A percentile compares a stretch with the other conserved stretches of the same genome.
Evolutionary conservation across 2,329 filamentous ascomycete species (phyloP).

Genomic region (Knufia petricola): DNA sequence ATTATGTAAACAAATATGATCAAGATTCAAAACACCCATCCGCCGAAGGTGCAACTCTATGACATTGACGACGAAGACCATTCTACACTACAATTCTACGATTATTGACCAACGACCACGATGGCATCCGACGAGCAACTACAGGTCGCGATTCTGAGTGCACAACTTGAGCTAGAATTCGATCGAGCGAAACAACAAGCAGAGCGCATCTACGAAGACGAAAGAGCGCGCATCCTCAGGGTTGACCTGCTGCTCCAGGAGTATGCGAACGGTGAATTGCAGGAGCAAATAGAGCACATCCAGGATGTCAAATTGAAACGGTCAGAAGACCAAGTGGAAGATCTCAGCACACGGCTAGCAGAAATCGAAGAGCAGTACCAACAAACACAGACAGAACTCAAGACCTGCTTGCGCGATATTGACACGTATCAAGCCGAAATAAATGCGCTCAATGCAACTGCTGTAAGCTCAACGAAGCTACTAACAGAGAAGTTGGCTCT

Average conservation of each 20-base stretch:
- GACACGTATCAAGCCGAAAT: slow-evolving; percentile 57
- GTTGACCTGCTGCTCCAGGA: slow-evolving; percentile 62
- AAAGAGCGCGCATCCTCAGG: slow-evolving; percentile 60
- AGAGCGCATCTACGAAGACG: slow-evolving; percentile 61
- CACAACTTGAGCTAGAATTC: slow-evolving; percentile 59
- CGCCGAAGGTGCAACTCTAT: too few relatives aligned
- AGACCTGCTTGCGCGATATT: slow-evolving; percentile 44
- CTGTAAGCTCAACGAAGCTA: slow-evolving; percentile 60
- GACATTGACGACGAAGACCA: too few relatives aligned
- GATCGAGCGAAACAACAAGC: slow-evolving; percentile 55
- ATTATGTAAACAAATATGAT: neutral
- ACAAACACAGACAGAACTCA: slow-evolving; percentile 42
- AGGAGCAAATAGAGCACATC: slow-evolving; percentile 51
- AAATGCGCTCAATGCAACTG: slow-evolving; percentile 55
- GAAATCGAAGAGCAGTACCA: slow-evolving; percentile 40
- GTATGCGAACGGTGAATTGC: slow-evolving; percentile 62
- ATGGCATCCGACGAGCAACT: slow-evolving; percentile 11
- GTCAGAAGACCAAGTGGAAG: slow-evolving; percentile 42
- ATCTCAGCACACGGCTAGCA: slow-evolving; percentile 32
- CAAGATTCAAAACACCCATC: too few relatives aligned
- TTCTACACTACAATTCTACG: neutral
- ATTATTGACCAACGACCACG: neutral
- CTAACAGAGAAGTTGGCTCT: slow-evolving; percentile 57
- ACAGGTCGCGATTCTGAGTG: slow-evolving; percentile 37
- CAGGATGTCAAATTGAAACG: slow-evolving; percentile 41